Evolutionary conservation across 768 basidiomycete species (phyloP), one percentile per base, ranked within the genome.

Genomic region (Amanita thiersii): DNA sequence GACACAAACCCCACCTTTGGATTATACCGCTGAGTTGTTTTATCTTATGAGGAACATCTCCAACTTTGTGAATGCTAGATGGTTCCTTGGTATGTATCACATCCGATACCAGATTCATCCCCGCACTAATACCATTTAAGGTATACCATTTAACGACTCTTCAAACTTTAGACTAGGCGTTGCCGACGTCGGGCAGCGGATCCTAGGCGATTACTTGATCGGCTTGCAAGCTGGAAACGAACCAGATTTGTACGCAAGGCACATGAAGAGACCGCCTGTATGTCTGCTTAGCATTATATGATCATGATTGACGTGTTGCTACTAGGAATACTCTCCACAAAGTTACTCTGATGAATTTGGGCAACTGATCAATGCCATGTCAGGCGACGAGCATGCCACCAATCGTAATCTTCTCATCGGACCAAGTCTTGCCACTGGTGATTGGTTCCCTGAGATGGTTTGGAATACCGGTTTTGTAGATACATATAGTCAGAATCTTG

Each of bases 221-320:
- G 86, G 80, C 0, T 58, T 84, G 5, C 79, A 85, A 54, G 72
- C 77, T 1, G 84, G 79, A 2, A 86, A 88, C 54, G 86, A 88
- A 59, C 86, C 85, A 10, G 86, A 90, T 63, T 70, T 86, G 47
- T 89, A 45, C 26, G 37, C 12, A 81, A 48, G 49, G 18, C 70
- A 70, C 47, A 58, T 56, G 0, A 68, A 70, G 52, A 65, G 72
- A 14, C 55, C 60, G 66, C 7, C 46, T 52, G 56, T 67, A 59
- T 7, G 57, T 40, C 5, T 23, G n/a, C n/a, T n/a, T n/a, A n/a
- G n/a, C n/a, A n/a, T n/a, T n/a, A n/a, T n/a, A n/a, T n/a, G n/a
- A n/a, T n/a, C n/a, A n/a, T n/a, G n/a, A n/a, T n/a, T n/a, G n/a
- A n/a, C n/a, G n/a, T 11, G 15, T 3, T 43, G 17, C 18, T 35